A percentile compares a stretch with the other conserved stretches of the same genome.
phyloP scores from a whole-genome alignment of 2,329 filamentous ascomycete genomes.

The Xylaria sp. region DNA sequence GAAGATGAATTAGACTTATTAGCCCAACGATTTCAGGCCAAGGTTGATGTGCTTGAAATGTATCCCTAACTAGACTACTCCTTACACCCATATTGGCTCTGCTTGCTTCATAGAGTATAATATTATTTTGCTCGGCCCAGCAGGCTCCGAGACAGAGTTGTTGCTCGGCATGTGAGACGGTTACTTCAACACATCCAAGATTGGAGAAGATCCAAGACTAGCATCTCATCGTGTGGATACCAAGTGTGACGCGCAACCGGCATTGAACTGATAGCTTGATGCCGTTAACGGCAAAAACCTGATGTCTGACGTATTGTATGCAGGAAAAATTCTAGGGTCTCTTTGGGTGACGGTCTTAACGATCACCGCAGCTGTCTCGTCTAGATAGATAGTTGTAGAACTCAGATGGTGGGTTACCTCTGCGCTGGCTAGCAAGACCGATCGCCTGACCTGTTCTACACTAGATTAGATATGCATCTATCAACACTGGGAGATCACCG shows the following conservation, averaged over 20 bases:
- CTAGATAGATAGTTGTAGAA: constrained; percentile 5
- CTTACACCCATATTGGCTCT: not conserved
- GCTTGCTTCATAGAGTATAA: not conserved
- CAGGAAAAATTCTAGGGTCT: not conserved
- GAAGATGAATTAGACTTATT: not conserved
- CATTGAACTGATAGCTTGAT: not conserved
- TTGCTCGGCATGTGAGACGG: not conserved
- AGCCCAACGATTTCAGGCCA: not conserved
- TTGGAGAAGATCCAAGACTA: constrained; percentile 2
- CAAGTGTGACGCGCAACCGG: not conserved
- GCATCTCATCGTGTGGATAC: not conserved
- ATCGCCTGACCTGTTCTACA: constrained; percentile 12
- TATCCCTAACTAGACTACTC: not conserved
- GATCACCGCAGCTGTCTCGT: constrained; percentile 17
- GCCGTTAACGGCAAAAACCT: not conserved
- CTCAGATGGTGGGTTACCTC: not conserved
- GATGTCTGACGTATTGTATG: not conserved
- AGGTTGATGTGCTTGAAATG: not conserved
- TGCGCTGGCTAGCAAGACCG: constrained; percentile 8
- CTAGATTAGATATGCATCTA: no score
- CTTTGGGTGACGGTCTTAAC: not conserved
- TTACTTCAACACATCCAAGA: not conserved
- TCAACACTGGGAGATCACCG: constrained; percentile 7
- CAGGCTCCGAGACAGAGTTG: constrained; percentile 9
- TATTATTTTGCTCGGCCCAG: constrained; percentile 8